Percentiles rank a stretch among this genome's conserved stretches.
Conservation (phyloP, 257 asterid species). For the Capsicum rhomboideum region DNA sequence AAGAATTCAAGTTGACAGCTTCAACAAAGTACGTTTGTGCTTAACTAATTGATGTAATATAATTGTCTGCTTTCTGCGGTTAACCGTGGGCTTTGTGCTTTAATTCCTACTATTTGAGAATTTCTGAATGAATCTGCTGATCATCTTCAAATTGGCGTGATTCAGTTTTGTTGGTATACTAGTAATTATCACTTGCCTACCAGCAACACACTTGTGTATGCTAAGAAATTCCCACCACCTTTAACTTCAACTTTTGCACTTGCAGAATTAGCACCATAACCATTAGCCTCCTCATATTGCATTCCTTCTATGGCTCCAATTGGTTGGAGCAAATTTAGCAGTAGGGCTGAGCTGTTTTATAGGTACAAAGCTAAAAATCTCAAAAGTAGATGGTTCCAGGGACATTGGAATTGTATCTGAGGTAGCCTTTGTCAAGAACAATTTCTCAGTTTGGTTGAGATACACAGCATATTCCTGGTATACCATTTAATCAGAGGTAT, state of each 20-base stretch:
- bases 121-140: too few species aligned
- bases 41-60: too few species aligned
- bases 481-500: too few species aligned
- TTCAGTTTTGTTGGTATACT: too few species aligned
- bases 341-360: background rate
- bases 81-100: too few species aligned
- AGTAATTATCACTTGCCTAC: too few species aligned
- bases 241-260: conserved; percentile 12
- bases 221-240: conserved; percentile 30
- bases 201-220: conserved; percentile 40
- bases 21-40: too few species aligned
- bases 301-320: conserved; percentile 23
- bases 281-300: background rate
- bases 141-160: too few species aligned
- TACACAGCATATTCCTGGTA: conserved; percentile 28
- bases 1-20: too few species aligned
- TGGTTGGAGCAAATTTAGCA: conserved; percentile 26
- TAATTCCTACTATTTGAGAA: too few species aligned
- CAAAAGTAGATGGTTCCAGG: conserved; percentile 24
- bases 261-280: background rate
- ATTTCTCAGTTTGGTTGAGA: conserved; percentile 11
- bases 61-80: too few species aligned
- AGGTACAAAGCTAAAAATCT: conserved; percentile 23
- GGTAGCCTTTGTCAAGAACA: conserved; percentile 7
- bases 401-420: conserved; percentile 9